These are phyloP conservation scores for Auxenochlorella pyrenoidosa DNA, from an alignment of 139 green algal genomes.

Conservation along the genomic window DNA sequence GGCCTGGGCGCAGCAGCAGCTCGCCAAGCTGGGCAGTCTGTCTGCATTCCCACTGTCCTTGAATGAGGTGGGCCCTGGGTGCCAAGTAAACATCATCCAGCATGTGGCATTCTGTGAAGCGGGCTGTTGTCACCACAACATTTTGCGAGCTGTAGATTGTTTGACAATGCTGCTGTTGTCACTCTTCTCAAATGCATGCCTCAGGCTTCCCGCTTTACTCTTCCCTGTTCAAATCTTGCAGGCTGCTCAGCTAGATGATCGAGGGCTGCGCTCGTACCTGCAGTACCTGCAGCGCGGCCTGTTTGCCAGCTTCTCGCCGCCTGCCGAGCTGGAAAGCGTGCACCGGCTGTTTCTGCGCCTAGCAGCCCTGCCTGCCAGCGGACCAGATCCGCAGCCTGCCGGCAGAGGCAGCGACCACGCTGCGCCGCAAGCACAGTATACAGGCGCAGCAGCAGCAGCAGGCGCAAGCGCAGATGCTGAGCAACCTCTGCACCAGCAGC, in stretches of 20 bases:
- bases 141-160: too few species aligned
- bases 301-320: slow-evolving; percentile 13
- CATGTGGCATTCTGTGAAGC: too few species aligned
- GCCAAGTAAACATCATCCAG: too few species aligned
- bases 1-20: slow-evolving; percentile 10
- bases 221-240: not conserved
- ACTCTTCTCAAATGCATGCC: too few species aligned
- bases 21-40: not conserved
- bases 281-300: slow-evolving; percentile 22
- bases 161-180: too few species aligned
- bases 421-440: not conserved
- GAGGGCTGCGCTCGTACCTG: not conserved
- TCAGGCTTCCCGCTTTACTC: not conserved
- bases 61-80: not conserved
- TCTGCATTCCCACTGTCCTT: slow-evolving; percentile 1
- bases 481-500: not conserved
- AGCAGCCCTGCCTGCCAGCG: not conserved
- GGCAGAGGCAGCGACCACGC: not conserved
- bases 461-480: not conserved
- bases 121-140: too few species aligned
- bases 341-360: slow-evolving; percentile 13
- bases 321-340: not conserved
- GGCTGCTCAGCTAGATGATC: slow-evolving; percentile 17
- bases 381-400: not conserved
- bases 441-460: not conserved